Evolutionary conservation across 345 rosid species (phyloP), one percentile per base, ranked within the genome.

Genomic region (Stellera chamaejasme): DNA sequence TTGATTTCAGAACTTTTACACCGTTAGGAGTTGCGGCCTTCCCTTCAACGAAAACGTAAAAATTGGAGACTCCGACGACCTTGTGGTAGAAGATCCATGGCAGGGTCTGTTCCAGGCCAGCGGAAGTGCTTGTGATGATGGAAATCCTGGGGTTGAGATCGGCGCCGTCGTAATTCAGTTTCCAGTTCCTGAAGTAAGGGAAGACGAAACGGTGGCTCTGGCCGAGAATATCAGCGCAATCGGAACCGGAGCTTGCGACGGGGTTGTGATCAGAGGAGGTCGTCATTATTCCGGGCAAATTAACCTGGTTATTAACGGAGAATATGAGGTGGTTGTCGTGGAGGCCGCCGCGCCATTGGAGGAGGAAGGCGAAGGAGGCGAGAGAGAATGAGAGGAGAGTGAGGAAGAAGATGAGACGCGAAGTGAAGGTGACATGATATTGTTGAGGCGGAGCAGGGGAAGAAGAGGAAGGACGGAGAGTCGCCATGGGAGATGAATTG

Each of bases 51-150:
- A 93, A 93, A 32, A 93, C 84, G 52, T 82, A 82, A 72, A 89
- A 89, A 10, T 72, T 73, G 10, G 97, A 89, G 70, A 87, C 88
- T 23, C 97, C 99, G 62, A 83, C 78, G 61, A 83, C 96, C 73
- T 89, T 93, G 74, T 93, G 97, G 71, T 75, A 89, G 60, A 75
- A 89, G 13, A 89, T 64, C 99, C 99, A 93, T 0, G 96, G 99
- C 36, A 93, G 53, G 45, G 69, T 89, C 70, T 89, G 97, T 54
- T 87, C 92, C 61, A 93, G 68, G 41, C 97, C 99, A 53, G 90
- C 99, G 13, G 97, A 89, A 66, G 92, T 93, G 72, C 95, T 93
- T 42, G 97, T 75, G 3, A 83, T 81, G 67, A 93, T 78, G 64
- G 85, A 81, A 74, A 93, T 80, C 90, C 67, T 83, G 47, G 97